Conservation (phyloP, 1,139 yeast genomes). For the Debaryomycetaceae sp. region DNA sequence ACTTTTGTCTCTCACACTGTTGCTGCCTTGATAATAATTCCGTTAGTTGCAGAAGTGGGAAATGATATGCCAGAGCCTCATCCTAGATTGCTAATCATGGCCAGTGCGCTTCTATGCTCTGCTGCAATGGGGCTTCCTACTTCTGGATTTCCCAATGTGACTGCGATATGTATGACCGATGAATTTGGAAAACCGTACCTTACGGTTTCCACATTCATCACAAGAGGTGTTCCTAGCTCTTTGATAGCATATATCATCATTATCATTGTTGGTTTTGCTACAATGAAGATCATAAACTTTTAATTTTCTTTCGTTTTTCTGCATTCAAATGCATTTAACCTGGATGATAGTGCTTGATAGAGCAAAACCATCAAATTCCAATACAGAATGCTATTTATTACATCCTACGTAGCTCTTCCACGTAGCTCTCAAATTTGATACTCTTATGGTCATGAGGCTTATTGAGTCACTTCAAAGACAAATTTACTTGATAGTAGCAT, state of each 20-base stretch:
- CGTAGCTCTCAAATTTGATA: too few relatives aligned
- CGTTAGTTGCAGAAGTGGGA: slow-evolving; percentile 69
- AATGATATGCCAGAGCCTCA: slow-evolving; percentile 50
- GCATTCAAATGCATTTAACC: too few relatives aligned
- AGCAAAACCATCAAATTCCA: too few relatives aligned
- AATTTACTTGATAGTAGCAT: too few relatives aligned
- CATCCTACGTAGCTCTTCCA: too few relatives aligned
- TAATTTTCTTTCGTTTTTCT: slow-evolving; percentile 9
- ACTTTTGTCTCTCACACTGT: slow-evolving; percentile 78
- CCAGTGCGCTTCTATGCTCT: slow-evolving; percentile 63
- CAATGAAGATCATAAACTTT: slow-evolving; percentile 51
- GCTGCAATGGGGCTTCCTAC: slow-evolving; percentile 80
- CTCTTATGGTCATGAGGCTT: too few relatives aligned
- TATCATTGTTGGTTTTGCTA: slow-evolving; percentile 64
- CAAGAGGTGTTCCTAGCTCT: slow-evolving; percentile 70
- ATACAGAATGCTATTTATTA: too few relatives aligned
- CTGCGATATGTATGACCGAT: slow-evolving; percentile 76
- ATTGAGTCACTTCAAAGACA: too few relatives aligned
- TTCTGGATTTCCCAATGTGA: slow-evolving; percentile 74
- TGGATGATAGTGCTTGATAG: too few relatives aligned
- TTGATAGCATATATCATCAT: slow-evolving; percentile 53
- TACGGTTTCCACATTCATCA: slow-evolving; percentile 61
- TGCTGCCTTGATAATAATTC: slow-evolving; percentile 69
- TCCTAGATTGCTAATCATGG: slow-evolving; percentile 62
- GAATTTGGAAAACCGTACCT: slow-evolving; percentile 66